Conservation (phyloP, 768 basidiomycete genomes). For the Tulasnella sp. region DNA sequence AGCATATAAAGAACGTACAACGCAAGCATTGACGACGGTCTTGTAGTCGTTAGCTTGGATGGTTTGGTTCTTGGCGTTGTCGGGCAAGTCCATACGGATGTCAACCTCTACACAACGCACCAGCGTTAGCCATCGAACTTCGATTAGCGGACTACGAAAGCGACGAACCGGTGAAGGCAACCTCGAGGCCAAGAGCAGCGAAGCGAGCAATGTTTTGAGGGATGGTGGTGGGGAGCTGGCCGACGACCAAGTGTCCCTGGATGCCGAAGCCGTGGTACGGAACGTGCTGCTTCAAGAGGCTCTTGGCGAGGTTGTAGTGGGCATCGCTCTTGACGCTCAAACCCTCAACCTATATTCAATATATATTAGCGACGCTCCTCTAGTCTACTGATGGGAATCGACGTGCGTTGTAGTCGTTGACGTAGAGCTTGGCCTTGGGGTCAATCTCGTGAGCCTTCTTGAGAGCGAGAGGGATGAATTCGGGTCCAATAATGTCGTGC, state of each 20-base stretch:
- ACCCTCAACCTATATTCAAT: slow-evolving; percentile 11
- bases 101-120: slow-evolving; percentile 37
- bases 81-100: slow-evolving; percentile 46
- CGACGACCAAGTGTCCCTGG: slow-evolving; percentile 21
- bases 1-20: slow-evolving; percentile 27
- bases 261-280: slow-evolving; percentile 55
- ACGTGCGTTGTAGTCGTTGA: slow-evolving; percentile 20
- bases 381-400: slow-evolving; percentile 18
- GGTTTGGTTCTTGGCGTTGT: slow-evolving; percentile 34
- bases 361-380: slow-evolving; percentile 14
- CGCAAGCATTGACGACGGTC: slow-evolving; percentile 44
- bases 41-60: slow-evolving; percentile 51
- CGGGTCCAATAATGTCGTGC: slow-evolving; percentile 38
- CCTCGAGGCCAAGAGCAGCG: slow-evolving; percentile 49
- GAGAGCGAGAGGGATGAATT: slow-evolving; percentile 37
- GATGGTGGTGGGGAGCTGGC: slow-evolving; percentile 21
- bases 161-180: slow-evolving; percentile 40
- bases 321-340: slow-evolving; percentile 42
- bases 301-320: slow-evolving; percentile 41
- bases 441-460: slow-evolving; percentile 43
- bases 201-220: slow-evolving; percentile 40
- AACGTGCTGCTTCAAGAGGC: slow-evolving; percentile 35
- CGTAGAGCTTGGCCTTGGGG: slow-evolving; percentile 45
- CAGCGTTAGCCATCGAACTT: not conserved
- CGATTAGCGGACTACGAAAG: not conserved